Evolutionary conservation across 1,284 basidiomycete genomes (phyloP).

Genomic region (Termitomyces sp.): DNA sequence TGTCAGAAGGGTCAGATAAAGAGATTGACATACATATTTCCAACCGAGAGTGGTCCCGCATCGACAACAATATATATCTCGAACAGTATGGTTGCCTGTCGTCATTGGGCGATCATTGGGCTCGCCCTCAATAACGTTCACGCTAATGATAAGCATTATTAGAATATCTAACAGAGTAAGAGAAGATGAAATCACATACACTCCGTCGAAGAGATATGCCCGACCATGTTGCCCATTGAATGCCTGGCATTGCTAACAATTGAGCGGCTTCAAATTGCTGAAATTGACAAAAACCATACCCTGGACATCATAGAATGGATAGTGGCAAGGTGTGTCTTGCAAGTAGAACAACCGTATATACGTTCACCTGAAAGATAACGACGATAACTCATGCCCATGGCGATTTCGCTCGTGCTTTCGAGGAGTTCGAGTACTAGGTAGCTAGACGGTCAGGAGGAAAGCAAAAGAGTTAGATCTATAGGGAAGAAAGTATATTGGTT

Average conservation of each 20-base stretch:
- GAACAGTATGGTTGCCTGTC: conserved; percentile 92
- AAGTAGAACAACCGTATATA: conserved; percentile 88
- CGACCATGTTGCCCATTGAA: conserved; percentile 94
- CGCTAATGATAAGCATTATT: conserved; percentile 40
- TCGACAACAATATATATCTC: conserved; percentile 91
- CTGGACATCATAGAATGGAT: conserved; percentile 89
- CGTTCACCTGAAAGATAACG: conserved; percentile 84
- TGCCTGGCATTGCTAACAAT: conserved; percentile 43
- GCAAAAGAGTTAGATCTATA: not conserved
- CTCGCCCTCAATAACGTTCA: conserved; percentile 86
- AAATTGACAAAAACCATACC: conserved; percentile 41
- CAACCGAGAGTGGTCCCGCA: conserved; percentile 86
- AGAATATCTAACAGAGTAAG: conserved; percentile 6
- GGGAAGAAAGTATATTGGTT: conserved; percentile 9
- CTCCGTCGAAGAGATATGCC: conserved; percentile 89
- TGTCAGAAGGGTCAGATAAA: conserved; percentile 9
- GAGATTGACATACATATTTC: conserved; percentile 82
- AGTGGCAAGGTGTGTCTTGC: conserved; percentile 91
- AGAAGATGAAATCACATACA: conserved; percentile 52
- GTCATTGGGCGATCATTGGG: conserved; percentile 93
- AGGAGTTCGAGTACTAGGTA: conserved; percentile 2
- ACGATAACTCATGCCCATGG: conserved; percentile 87
- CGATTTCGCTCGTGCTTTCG: conserved; percentile 12
- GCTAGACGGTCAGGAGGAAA: not conserved
- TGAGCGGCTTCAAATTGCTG: conserved; percentile 7